Evolutionary conservation across 495 filamentous ascomycete genomes (phyloP).

Genomic region (Glarea lozoyensis): DNA sequence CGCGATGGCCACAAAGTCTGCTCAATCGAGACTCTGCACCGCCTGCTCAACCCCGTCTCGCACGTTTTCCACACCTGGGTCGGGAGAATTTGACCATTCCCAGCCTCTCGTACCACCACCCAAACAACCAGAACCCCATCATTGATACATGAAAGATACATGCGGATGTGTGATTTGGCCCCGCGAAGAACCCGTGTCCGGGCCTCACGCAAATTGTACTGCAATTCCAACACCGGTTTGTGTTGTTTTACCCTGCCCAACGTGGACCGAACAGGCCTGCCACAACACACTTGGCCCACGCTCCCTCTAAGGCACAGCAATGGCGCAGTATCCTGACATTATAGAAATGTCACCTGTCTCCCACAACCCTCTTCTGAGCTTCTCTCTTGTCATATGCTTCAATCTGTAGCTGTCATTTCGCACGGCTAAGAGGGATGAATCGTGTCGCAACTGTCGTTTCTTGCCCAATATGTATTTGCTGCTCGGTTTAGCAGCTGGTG

Average conservation of each 20-base stretch:
- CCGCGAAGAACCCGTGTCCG: no score
- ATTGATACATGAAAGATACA: no score
- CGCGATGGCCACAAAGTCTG: no score
- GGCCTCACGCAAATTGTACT: no score
- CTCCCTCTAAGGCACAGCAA: not conserved
- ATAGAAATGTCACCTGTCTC: not conserved
- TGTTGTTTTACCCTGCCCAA: not conserved
- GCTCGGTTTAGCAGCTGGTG: not conserved
- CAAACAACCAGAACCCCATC: no score
- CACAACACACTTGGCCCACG: not conserved
- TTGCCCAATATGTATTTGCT: not conserved
- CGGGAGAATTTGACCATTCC: no score
- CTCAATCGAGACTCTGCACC: no score
- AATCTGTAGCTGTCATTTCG: not conserved
- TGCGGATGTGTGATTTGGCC: no score
- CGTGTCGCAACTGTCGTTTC: not conserved
- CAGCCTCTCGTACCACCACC: no score
- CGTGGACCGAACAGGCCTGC: not conserved
- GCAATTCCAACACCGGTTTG: not conserved
- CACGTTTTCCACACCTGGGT: no score
- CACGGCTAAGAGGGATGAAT: not conserved
- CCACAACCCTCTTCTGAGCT: not conserved
- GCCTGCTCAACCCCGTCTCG: no score
- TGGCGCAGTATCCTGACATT: not conserved
- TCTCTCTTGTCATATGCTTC: not conserved